Percentiles rank a stretch among this genome's conserved stretches.
These are phyloP conservation scores for Starmera quercuum DNA, from an alignment of 805 yeast genomes.

Conservation along the genomic window DNA sequence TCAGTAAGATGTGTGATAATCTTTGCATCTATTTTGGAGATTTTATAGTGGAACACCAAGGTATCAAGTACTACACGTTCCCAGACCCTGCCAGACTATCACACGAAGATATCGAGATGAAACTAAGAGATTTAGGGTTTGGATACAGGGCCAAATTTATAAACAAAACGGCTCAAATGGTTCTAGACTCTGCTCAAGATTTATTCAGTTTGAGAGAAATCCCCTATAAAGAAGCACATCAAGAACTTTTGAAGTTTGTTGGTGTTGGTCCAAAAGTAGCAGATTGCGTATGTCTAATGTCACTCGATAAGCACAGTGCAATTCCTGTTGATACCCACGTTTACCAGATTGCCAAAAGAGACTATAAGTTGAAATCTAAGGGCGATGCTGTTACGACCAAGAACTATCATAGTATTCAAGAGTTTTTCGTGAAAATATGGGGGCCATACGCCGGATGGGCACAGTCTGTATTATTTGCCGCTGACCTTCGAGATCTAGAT, in stretches of 20 bases:
- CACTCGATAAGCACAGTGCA: conserved; percentile 73
- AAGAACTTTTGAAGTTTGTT: conserved; percentile 51
- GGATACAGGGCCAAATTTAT: conserved; percentile 93
- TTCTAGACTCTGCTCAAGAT: conserved; percentile 28
- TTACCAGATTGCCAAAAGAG: conserved; percentile 78
- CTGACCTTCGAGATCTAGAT: conserved; percentile 66
- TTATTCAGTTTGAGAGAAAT: conserved; percentile 34
- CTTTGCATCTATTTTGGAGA: conserved; percentile 68
- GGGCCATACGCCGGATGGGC: conserved; percentile 98
- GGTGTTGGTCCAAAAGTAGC: conserved; percentile 99
- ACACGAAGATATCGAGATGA: conserved; percentile 31
- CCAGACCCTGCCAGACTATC: conserved; percentile 57
- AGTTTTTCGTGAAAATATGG: conserved; percentile 61
- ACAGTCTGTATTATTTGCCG: conserved; percentile 86
- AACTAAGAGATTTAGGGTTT: conserved; percentile 45
- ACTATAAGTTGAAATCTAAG: conserved; percentile 48
- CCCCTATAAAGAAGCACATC: conserved; percentile 46
- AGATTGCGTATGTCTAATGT: conserved; percentile 92
- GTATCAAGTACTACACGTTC: conserved; percentile 57
- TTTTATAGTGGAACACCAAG: conserved; percentile 44
- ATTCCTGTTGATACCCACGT: conserved; percentile 98
- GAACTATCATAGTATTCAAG: conserved; percentile 39
- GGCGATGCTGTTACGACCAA: conserved; percentile 22
- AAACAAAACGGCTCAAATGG: conserved; percentile 56
- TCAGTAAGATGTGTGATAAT: conserved; percentile 84